Percentiles rank a stretch among this genome's conserved stretches.
Conservation (phyloP, 2,329 filamentous ascomycete genomes). For the Dactylellina drechsleri region DNA sequence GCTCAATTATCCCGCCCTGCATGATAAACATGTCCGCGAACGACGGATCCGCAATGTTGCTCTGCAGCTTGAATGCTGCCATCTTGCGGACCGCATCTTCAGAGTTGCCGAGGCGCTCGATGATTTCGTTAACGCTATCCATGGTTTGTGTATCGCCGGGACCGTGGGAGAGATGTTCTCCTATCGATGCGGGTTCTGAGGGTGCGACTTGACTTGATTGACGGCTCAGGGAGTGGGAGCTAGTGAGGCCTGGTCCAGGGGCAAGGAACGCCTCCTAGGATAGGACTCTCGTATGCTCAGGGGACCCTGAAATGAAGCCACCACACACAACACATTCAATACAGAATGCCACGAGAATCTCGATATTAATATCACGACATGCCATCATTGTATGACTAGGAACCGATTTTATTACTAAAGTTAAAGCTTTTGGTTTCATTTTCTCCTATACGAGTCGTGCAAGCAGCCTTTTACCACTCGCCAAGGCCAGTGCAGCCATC, state of each 20-base stretch:
- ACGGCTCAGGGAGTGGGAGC: conserved; percentile 29
- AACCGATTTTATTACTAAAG: no score
- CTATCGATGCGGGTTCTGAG: conserved; percentile 24
- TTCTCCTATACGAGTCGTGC: no score
- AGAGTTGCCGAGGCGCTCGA: conserved; percentile 59
- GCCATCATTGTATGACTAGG: no score
- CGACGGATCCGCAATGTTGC: conserved; percentile 91
- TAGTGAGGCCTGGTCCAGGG: conserved; percentile 38
- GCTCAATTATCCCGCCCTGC: conserved; percentile 81
- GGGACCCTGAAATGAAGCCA: conserved; percentile 12
- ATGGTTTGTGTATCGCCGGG: conserved; percentile 42
- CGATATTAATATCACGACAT: no score
- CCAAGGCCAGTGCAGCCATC: no score
- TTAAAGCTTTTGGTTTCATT: no score
- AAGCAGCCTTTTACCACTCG: no score
- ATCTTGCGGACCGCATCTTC: conserved; percentile 92
- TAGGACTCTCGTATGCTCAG: not conserved
- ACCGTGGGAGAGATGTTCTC: conserved; percentile 21
- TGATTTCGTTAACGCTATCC: conserved; percentile 59
- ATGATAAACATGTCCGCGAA: conserved; percentile 97
- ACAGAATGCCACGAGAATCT: not conserved
- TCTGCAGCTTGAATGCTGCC: conserved; percentile 98
- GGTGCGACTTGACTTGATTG: conserved; percentile 28
- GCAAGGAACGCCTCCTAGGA: conserved; percentile 15
- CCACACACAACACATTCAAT: conserved; percentile 20